Conservation (phyloP, 2,329 filamentous ascomycete species). For the Sphaerulina musiva region DNA sequence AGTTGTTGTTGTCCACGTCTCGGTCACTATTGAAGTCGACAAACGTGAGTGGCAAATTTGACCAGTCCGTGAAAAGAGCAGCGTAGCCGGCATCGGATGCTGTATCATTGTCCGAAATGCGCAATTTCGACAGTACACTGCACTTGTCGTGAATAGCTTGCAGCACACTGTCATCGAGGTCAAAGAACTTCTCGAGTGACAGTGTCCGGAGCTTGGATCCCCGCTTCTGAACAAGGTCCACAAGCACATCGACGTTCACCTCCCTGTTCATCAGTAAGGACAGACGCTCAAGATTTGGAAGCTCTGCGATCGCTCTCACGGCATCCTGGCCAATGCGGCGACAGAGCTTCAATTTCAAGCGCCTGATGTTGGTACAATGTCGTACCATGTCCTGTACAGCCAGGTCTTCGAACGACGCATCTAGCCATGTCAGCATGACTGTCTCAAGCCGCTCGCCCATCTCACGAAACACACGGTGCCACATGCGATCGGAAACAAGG, state of each 20-base stretch:
- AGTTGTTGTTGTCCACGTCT: conserved; percentile 63
- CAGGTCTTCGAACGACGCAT: conserved; percentile 71
- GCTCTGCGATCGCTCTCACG: conserved; percentile 56
- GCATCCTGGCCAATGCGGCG: conserved; percentile 63
- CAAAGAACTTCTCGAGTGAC: conserved; percentile 63
- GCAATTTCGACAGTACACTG: conserved; percentile 63
- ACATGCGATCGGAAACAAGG: conserved; percentile 68
- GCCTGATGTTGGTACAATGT: conserved; percentile 60
- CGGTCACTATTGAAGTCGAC: conserved; percentile 73
- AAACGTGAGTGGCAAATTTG: conserved; percentile 62
- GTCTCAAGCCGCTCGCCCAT: conserved; percentile 60
- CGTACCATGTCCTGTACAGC: conserved; percentile 56
- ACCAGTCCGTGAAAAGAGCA: conserved; percentile 68
- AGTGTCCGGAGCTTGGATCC: conserved; percentile 67
- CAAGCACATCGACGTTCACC: conserved; percentile 53
- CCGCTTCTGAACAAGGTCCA: conserved; percentile 54
- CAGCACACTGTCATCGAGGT: conserved; percentile 63
- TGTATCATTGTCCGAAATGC: conserved; percentile 68
- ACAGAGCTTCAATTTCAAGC: conserved; percentile 76
- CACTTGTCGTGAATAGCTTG: conserved; percentile 65
- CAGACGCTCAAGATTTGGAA: conserved; percentile 63
- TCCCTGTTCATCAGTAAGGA: conserved; percentile 60
- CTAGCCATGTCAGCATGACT: conserved; percentile 76
- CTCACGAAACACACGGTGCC: conserved; percentile 61
- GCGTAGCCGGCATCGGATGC: conserved; percentile 71